Evolutionary conservation across 2,329 filamentous ascomycete species (phyloP), one percentile per base, ranked within the genome.

Genomic region (Aureobasidium uvarum): DNA sequence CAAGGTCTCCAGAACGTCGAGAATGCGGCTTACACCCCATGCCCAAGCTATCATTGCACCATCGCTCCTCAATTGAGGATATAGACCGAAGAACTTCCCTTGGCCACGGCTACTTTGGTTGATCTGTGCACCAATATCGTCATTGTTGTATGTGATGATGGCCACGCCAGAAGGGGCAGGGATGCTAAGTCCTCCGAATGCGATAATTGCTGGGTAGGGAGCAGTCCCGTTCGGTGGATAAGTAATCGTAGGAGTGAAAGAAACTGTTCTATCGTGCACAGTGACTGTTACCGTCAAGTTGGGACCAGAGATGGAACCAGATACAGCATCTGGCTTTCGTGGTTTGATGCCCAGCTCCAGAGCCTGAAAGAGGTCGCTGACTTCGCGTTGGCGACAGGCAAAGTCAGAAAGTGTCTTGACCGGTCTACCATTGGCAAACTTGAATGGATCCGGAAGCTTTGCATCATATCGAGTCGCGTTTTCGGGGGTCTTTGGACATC

Each of bases 1-100:
- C 25, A 78, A 80, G 10, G 70, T 73, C 77, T 86, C 84, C 43
- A 88, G 78, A 18, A 80, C 84, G 72, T 88, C 85, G 58, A 88
- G 81, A 68, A 87, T 79, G 60, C 84, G 83, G 70, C 82, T 81
- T 2, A 86, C 83, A 65, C 83, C 85, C 85, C 85, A 88, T 10
- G 85, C 83, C 86, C 86, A 88, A 31, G 86, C 84, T 5, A 82
- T 86, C 68, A 85, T 75, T 7, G 85, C 85, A 60, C 84, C 83
- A 16, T 85, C 85, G 41, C 78, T 81, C 76, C 85, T 82, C 16
- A 77, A 74, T 62, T 76, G 79, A 51, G 85, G 85, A 70, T 86
- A 86, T 5, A 88, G 77, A 52, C 81, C 81, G 76, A 84, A 88
- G 77, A 87, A 88, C 63, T 80, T 79, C 66, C 85, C 85, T 68